Percentiles rank a stretch among this genome's conserved stretches.
phyloP scores from a whole-genome alignment of 2,329 filamentous ascomycete species.

The Colletotrichum navitas region DNA sequence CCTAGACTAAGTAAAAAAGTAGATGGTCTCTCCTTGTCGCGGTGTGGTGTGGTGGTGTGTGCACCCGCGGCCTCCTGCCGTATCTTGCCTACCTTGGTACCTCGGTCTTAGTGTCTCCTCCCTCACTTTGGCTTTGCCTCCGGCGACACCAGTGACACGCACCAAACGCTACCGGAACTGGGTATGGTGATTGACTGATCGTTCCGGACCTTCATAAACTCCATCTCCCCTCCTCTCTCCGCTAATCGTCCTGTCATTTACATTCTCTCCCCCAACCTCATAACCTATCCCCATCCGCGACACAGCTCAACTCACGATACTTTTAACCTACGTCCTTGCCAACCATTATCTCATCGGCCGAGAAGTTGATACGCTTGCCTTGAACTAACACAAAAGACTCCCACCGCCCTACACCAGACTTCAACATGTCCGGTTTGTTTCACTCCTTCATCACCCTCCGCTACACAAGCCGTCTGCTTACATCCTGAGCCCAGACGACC shows the following conservation, averaged over 20 bases:
- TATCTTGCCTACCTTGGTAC: neutral
- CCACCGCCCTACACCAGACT: neutral
- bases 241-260: neutral
- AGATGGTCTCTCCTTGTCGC: neutral
- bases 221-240: neutral
- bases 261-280: neutral
- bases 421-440: conserved; percentile 30
- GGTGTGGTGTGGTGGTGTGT: neutral
- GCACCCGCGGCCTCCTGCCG: neutral
- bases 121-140: neutral
- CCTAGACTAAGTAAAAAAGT: neutral
- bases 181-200: neutral
- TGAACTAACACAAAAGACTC: neutral
- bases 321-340: neutral
- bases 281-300: neutral
- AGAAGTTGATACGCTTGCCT: neutral
- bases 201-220: conserved; percentile 2
- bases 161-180: conserved; percentile 3
- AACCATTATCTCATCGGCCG: neutral
- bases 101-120: conserved; percentile 2
- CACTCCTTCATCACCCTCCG: no score
- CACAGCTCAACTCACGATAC: neutral
- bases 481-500: conserved; percentile 14
- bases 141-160: conserved; percentile 8
- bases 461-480: neutral